phyloP scores from a whole-genome alignment of 768 basidiomycete species.

The Panus rudis region DNA sequence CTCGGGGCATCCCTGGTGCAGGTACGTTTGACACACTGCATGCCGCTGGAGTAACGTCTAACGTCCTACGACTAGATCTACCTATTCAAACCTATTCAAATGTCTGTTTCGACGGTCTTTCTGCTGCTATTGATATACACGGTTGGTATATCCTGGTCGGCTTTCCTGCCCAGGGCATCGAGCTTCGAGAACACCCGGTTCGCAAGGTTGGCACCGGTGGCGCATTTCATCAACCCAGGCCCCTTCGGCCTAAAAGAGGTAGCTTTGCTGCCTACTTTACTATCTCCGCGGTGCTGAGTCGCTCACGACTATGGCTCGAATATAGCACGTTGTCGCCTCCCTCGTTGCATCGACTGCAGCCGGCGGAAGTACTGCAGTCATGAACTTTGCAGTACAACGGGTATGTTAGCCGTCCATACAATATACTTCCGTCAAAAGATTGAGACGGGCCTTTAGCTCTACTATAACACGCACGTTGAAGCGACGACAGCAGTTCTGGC shows the following conservation, averaged over 20 bases:
- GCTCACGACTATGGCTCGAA: not conserved
- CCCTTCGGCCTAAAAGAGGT: slow-evolving; percentile 56
- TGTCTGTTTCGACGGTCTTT: slow-evolving; percentile 49
- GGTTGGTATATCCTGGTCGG: slow-evolving; percentile 44
- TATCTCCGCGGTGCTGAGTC: not conserved
- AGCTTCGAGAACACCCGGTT: slow-evolving; percentile 40
- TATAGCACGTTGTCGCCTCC: slow-evolving; percentile 50
- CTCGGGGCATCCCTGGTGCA: slow-evolving; percentile 53
- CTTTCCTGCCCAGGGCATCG: slow-evolving; percentile 34
- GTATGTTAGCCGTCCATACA: slow-evolving; percentile 25
- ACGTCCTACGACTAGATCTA: slow-evolving; percentile 37
- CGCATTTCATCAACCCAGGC: slow-evolving; percentile 50
- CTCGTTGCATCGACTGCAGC: slow-evolving; percentile 53
- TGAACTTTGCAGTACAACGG: slow-evolving; percentile 55
- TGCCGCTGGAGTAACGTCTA: not conserved
- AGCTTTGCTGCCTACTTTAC: slow-evolving; percentile 5
- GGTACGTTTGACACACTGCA: slow-evolving; percentile 25
- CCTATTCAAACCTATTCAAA: slow-evolving; percentile 49
- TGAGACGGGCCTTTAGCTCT: slow-evolving; percentile 42
- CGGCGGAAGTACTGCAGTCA: slow-evolving; percentile 43
- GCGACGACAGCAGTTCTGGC: slow-evolving; percentile 52
- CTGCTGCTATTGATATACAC: slow-evolving; percentile 47
- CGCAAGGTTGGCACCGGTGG: slow-evolving; percentile 30
- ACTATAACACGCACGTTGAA: slow-evolving; percentile 49
- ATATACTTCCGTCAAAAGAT: too few species aligned